Evolutionary conservation across 208 protist species (phyloP).

Genomic region (Crithidia thermophila): DNA sequence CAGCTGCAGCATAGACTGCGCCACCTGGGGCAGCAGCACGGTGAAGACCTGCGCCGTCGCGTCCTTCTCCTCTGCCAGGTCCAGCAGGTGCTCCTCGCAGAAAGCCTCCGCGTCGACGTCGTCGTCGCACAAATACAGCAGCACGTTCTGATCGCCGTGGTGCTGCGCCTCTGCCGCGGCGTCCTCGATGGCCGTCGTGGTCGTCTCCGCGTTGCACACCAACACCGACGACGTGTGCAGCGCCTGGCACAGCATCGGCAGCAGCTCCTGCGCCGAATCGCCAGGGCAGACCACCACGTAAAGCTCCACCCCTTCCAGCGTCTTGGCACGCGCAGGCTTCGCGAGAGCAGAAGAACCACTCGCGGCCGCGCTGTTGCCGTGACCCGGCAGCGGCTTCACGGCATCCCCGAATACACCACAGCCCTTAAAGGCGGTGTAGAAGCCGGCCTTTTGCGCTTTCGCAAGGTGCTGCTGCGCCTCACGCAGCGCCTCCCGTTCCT

Average conservation of each 20-base stretch:
- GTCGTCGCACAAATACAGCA: constrained; percentile 27
- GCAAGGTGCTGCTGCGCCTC: constrained; percentile 43
- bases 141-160: constrained; percentile 14
- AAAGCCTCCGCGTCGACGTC: constrained; percentile 41
- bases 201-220: constrained; percentile 27
- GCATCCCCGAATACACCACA: constrained; percentile 76
- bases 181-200: constrained; percentile 11
- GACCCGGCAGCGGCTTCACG: constrained; percentile 24
- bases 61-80: constrained; percentile 35
- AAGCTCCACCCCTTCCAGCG: constrained; percentile 42
- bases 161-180: constrained; percentile 5
- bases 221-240: constrained; percentile 19
- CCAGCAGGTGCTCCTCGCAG: constrained; percentile 45
- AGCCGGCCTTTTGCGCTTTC: constrained; percentile 48
- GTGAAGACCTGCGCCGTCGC: constrained; percentile 53
- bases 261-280: constrained; percentile 16
- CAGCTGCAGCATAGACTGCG: constrained; percentile 13
- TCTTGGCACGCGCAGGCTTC: not conserved
- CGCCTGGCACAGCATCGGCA: constrained; percentile 14
- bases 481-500: constrained; percentile 52
- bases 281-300: constrained; percentile 53
- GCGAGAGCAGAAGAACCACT: not conserved
- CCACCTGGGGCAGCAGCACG: constrained; percentile 32
- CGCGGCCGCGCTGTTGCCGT: not conserved
- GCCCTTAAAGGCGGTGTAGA: constrained; percentile 60